These are phyloP conservation scores for Botryotinia globosa DNA, from an alignment of 2,329 filamentous ascomycete species.

Conservation along the genomic window DNA sequence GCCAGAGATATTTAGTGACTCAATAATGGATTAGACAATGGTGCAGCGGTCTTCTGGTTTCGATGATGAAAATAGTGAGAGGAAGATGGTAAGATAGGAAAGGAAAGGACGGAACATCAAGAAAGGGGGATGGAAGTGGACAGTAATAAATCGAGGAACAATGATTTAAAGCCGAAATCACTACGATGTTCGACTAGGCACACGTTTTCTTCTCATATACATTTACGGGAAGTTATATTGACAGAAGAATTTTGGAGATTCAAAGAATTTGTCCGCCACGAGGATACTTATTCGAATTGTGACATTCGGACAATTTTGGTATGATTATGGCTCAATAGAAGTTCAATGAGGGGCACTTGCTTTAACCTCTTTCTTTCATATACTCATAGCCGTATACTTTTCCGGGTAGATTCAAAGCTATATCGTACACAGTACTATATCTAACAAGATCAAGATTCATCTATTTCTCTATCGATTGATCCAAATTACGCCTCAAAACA, in stretches of 20 bases:
- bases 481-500: conserved; percentile 8
- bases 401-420: background rate
- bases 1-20: background rate
- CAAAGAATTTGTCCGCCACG: too few relatives aligned
- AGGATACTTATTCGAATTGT: background rate
- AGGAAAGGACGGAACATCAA: too few relatives aligned
- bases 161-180: background rate
- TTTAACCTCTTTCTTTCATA: background rate
- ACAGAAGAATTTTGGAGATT: too few relatives aligned
- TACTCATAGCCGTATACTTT: background rate
- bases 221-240: too few relatives aligned
- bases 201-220: too few relatives aligned
- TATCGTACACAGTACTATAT: too few relatives aligned
- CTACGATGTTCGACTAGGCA: background rate
- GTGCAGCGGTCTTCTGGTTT: background rate
- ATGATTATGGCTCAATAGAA: background rate
- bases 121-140: too few relatives aligned
- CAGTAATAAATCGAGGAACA: too few relatives aligned
- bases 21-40: background rate
- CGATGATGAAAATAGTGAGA: background rate
- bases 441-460: background rate
- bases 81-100: background rate
- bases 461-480: background rate
- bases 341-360: background rate
- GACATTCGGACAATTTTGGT: background rate